phyloP scores from a whole-genome alignment of 345 rosid genomes.

The Anacardium occidentale region DNA sequence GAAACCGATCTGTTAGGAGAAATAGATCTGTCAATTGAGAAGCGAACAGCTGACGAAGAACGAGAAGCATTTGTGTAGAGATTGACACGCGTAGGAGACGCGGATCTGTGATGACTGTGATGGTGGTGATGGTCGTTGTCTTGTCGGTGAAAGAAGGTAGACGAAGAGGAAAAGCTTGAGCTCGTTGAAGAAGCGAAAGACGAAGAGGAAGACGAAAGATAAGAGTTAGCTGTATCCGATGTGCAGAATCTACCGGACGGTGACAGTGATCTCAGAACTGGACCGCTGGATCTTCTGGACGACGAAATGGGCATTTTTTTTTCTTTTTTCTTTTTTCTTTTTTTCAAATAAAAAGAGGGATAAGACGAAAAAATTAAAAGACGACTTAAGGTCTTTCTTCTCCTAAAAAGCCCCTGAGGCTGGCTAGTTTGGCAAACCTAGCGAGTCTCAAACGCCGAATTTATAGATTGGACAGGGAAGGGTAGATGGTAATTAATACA shows the following conservation, averaged over 20 bases:
- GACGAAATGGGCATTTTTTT: constrained; percentile 36
- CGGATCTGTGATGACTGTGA: constrained; percentile 32
- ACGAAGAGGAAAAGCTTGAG: constrained; percentile 48
- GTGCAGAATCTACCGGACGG: constrained; percentile 46
- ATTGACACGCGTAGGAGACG: constrained; percentile 68
- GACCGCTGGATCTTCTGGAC: constrained; percentile 52
- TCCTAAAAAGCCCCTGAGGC: constrained; percentile 36
- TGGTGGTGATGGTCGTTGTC: constrained; percentile 25
- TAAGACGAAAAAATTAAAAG: background rate
- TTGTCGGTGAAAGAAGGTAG: constrained; percentile 38
- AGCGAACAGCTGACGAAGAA: constrained; percentile 37
- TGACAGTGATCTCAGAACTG: constrained; percentile 52
- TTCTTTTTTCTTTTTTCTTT: background rate
- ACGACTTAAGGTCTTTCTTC: background rate
- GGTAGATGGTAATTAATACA: constrained; percentile 28
- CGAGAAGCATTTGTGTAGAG: constrained; percentile 40
- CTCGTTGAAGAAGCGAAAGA: constrained; percentile 64
- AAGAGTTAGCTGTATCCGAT: constrained; percentile 8
- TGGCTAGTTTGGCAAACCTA: constrained; percentile 74
- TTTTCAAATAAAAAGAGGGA: background rate
- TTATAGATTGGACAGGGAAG: constrained; percentile 36
- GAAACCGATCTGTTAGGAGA: constrained; percentile 54
- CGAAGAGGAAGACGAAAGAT: constrained; percentile 43
- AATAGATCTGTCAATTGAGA: constrained; percentile 56
- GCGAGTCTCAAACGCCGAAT: constrained; percentile 46